Conservation (phyloP, 2,329 filamentous ascomycete species). For the Helicocarpus griseus region DNA sequence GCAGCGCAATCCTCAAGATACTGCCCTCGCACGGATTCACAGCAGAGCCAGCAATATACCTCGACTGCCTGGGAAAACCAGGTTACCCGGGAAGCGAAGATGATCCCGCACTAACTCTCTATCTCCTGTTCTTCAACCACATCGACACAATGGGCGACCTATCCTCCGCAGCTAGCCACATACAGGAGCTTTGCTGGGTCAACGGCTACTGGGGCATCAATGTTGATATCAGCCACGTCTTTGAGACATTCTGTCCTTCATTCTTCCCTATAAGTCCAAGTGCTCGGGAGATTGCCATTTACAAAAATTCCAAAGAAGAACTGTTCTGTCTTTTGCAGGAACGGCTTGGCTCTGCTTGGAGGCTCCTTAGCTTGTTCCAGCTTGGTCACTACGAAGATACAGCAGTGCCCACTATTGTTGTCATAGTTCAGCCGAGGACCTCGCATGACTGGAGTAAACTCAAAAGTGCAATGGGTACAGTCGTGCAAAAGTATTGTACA, state of each 20-base stretch:
- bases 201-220: background rate
- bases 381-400: slow-evolving; percentile 1
- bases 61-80: too few relatives aligned
- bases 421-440: slow-evolving; percentile 5
- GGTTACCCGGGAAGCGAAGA: slow-evolving; percentile 2
- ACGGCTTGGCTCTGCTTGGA: background rate
- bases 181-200: background rate
- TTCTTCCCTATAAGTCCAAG: slow-evolving; percentile 4
- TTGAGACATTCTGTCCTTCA: slow-evolving; percentile 4
- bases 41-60: too few relatives aligned
- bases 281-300: background rate
- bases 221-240: slow-evolving; percentile 1
- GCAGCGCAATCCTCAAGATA: too few relatives aligned
- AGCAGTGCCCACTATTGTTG: slow-evolving; percentile 4
- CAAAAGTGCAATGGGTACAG: background rate
- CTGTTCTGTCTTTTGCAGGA: background rate
- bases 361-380: slow-evolving; percentile 3
- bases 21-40: too few relatives aligned
- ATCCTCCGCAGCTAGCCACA: background rate
- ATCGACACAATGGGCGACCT: background rate
- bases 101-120: background rate
- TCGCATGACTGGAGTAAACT: slow-evolving; percentile 6
- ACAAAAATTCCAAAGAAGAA: background rate
- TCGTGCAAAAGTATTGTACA: background rate
- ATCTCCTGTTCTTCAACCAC: background rate